A percentile compares a stretch with the other conserved stretches of the same genome.
These are phyloP conservation scores for Elsinoe arachidis DNA, from an alignment of 2,329 filamentous ascomycete genomes.

Conservation along the genomic window DNA sequence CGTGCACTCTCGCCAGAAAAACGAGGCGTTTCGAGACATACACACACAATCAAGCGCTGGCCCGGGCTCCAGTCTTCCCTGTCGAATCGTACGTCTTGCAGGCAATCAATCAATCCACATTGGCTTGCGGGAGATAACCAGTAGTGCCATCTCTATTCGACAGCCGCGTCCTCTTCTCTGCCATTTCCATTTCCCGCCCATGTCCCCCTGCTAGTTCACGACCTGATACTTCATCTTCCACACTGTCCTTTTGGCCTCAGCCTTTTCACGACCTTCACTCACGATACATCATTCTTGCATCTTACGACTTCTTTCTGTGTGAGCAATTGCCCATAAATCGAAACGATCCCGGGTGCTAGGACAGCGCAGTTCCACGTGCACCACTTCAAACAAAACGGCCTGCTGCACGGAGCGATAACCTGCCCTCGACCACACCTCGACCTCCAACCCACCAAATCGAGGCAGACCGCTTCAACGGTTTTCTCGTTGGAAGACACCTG, in stretches of 20 bases:
- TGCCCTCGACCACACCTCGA: background rate
- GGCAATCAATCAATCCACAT: background rate
- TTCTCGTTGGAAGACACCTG: conserved; percentile 8
- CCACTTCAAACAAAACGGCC: conserved; percentile 6
- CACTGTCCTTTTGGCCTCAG: background rate
- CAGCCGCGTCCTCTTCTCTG: background rate
- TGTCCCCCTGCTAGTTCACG: background rate
- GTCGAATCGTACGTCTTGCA: too few species aligned
- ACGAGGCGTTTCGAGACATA: conserved; percentile 1
- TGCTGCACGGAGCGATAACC: conserved; percentile 7
- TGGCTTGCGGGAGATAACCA: background rate
- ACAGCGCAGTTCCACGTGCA: background rate
- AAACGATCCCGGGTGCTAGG: background rate
- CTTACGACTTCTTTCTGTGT: background rate
- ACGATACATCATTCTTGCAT: background rate
- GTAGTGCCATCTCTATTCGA: background rate
- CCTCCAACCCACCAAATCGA: conserved; percentile 4
- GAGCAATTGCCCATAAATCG: conserved; percentile 1
- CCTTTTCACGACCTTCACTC: background rate
- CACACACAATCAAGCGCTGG: background rate
- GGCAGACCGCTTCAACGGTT: conserved; percentile 1
- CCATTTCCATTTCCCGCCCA: background rate
- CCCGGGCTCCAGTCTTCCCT: background rate
- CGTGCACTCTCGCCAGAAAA: background rate
- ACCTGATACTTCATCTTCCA: background rate